A percentile compares a stretch with the other conserved stretches of the same genome.
phyloP scores from a whole-genome alignment of 805 yeast species.

The Ogataea henricii region DNA sequence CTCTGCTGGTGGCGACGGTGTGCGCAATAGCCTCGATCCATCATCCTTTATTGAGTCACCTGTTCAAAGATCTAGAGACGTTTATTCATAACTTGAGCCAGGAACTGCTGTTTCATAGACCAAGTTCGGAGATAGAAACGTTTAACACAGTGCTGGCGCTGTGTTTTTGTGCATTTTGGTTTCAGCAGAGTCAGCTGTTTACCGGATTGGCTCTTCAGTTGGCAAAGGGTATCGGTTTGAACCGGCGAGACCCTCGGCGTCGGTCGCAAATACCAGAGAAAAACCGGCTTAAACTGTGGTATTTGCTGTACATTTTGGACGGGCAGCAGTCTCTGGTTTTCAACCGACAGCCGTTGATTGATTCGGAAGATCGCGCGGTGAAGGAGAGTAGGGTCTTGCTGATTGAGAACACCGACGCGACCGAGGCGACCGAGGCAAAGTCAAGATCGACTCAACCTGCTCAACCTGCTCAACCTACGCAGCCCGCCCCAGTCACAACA shows the following conservation, averaged over 20 bases:
- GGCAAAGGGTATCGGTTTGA: constrained; percentile 55
- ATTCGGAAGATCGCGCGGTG: constrained; percentile 45
- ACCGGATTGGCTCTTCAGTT: constrained; percentile 69
- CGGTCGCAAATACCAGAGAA: constrained; percentile 32
- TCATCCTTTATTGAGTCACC: constrained; percentile 42
- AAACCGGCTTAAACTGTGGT: constrained; percentile 64
- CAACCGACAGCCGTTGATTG: constrained; percentile 58
- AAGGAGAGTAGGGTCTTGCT: constrained; percentile 33
- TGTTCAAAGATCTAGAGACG: constrained; percentile 30
- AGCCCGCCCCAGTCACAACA: no score
- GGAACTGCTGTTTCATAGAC: constrained; percentile 37
- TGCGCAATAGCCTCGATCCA: constrained; percentile 65
- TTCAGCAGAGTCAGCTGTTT: constrained; percentile 63
- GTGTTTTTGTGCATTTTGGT: constrained; percentile 69
- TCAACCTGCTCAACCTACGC: no score
- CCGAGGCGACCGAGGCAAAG: no score
- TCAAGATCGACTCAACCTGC: no score
- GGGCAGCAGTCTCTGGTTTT: constrained; percentile 68
- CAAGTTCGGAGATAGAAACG: constrained; percentile 47
- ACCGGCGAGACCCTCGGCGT: constrained; percentile 18
- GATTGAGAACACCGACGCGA: no score
- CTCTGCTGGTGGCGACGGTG: constrained; percentile 58
- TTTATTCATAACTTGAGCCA: constrained; percentile 34
- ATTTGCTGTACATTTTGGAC: constrained; percentile 61
- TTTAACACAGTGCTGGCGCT: constrained; percentile 64